Evolutionary conservation across 2,329 filamentous ascomycete genomes (phyloP).

Genomic region (Talaromyces sp.): DNA sequence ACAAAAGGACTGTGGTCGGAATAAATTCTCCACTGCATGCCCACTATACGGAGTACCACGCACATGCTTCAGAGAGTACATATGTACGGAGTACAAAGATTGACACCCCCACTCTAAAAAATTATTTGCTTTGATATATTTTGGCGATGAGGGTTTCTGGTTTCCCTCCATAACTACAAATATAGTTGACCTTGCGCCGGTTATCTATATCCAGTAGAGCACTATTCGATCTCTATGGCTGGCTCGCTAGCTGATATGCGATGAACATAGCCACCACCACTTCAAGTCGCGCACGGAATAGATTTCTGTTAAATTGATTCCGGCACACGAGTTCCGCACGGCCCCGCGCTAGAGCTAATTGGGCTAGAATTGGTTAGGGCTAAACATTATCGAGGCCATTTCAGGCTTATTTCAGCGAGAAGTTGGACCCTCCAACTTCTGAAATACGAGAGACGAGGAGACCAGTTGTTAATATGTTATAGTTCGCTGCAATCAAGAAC

Average conservation of each 20-base stretch:
- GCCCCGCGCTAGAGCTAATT: slow-evolving; percentile 1
- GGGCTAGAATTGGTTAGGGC: background rate
- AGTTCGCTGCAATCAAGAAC: background rate
- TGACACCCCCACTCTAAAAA: background rate
- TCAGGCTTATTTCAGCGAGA: background rate
- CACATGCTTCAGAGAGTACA: background rate
- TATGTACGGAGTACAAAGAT: background rate
- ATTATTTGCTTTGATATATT: background rate
- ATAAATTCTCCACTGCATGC: background rate
- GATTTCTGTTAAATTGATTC: background rate
- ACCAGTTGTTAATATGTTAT: background rate
- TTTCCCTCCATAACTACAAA: background rate
- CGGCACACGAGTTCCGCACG: background rate
- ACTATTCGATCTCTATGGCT: background rate
- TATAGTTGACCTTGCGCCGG: background rate
- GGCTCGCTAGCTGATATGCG: background rate
- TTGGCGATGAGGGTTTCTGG: background rate
- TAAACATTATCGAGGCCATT: background rate
- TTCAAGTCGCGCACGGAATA: background rate
- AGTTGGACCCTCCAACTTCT: too few species aligned
- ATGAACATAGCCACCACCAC: slow-evolving; percentile 9
- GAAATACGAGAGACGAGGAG: background rate
- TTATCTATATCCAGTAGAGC: background rate
- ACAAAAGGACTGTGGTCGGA: background rate
- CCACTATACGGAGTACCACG: background rate